Percentiles rank a stretch among this genome's conserved stretches.
Evolutionary conservation across 345 rosid genomes (phyloP).

Genomic region (Salix exigua): DNA sequence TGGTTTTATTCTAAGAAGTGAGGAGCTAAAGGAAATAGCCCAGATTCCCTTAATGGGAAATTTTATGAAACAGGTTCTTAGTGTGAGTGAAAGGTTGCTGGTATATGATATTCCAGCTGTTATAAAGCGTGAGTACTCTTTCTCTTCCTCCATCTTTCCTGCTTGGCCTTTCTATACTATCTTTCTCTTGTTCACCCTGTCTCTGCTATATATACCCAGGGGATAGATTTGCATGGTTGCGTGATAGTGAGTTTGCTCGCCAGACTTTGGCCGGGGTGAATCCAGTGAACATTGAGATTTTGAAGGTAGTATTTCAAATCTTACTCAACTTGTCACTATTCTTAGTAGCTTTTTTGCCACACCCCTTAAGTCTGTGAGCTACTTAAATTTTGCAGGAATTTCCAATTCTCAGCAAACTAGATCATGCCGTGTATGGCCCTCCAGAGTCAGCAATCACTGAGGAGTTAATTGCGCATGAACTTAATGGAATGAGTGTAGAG

Average conservation of each 20-base stretch:
- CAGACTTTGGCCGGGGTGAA: constrained; percentile 91
- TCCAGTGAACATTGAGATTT: constrained; percentile 72
- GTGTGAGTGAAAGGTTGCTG: constrained; percentile 52
- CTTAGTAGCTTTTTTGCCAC: neutral
- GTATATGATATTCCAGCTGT: constrained; percentile 77
- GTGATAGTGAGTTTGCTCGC: constrained; percentile 91
- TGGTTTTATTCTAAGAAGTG: constrained; percentile 56
- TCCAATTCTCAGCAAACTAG: constrained; percentile 81
- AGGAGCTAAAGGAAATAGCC: constrained; percentile 27
- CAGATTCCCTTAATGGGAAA: constrained; percentile 25
- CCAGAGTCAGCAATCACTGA: constrained; percentile 76
- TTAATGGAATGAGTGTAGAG: constrained; percentile 61
- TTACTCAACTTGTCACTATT: neutral
- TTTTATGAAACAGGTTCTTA: constrained; percentile 46
- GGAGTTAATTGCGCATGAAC: constrained; percentile 70
- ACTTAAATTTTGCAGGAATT: constrained; percentile 50
- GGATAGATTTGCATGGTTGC: constrained; percentile 90
- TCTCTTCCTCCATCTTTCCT: neutral
- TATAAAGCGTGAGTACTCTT: constrained; percentile 50
- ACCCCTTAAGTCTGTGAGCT: constrained; percentile 1
- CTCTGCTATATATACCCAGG: constrained; percentile 34
- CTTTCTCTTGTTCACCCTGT: constrained; percentile 2
- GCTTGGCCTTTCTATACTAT: neutral
- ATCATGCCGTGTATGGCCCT: constrained; percentile 71
- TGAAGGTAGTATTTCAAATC: constrained; percentile 42